A percentile compares a stretch with the other conserved stretches of the same genome.
Conservation (phyloP, 768 basidiomycete genomes). For the Lentinula detonsa region DNA sequence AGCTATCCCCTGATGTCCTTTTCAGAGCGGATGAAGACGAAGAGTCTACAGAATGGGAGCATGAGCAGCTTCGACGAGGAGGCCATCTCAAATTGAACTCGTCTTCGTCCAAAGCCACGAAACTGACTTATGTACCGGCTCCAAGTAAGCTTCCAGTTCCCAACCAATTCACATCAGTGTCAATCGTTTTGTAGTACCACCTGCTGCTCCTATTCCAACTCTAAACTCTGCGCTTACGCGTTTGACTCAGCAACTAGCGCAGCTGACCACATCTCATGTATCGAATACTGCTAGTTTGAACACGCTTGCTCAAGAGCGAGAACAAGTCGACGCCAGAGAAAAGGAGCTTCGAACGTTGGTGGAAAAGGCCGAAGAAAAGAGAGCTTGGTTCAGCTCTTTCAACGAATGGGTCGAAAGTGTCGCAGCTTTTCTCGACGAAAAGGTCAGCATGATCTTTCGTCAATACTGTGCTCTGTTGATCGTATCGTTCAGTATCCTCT, state of each 20-base stretch:
- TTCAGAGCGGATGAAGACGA: conserved; percentile 76
- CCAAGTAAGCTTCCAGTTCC: conserved; percentile 44
- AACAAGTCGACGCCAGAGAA: conserved; percentile 61
- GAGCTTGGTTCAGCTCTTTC: conserved; percentile 77
- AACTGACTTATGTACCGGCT: conserved; percentile 63
- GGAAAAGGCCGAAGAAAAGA: conserved; percentile 65
- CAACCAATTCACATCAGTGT: not conserved
- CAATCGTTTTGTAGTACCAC: conserved; percentile 48
- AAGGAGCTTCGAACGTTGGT: conserved; percentile 72
- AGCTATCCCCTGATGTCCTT: conserved; percentile 3
- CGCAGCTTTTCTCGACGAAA: conserved; percentile 83
- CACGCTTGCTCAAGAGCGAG: conserved; percentile 55
- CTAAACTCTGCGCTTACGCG: conserved; percentile 56
- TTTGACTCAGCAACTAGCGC: conserved; percentile 52
- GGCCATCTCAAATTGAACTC: conserved; percentile 43
- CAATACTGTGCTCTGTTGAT: conserved; percentile 2
- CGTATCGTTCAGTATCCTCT: conserved; percentile 53
- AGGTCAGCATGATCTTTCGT: conserved; percentile 39
- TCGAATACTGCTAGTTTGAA: conserved; percentile 50
- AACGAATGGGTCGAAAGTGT: conserved; percentile 78
- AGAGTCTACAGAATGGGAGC: conserved; percentile 82
- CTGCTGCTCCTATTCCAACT: conserved; percentile 54
- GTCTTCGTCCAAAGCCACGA: conserved; percentile 25
- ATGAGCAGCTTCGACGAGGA: conserved; percentile 74
- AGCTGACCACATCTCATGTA: conserved; percentile 64